These are phyloP conservation scores for Kodamaea arcana DNA, from an alignment of 1,139 yeast genomes.

Conservation along the genomic window DNA sequence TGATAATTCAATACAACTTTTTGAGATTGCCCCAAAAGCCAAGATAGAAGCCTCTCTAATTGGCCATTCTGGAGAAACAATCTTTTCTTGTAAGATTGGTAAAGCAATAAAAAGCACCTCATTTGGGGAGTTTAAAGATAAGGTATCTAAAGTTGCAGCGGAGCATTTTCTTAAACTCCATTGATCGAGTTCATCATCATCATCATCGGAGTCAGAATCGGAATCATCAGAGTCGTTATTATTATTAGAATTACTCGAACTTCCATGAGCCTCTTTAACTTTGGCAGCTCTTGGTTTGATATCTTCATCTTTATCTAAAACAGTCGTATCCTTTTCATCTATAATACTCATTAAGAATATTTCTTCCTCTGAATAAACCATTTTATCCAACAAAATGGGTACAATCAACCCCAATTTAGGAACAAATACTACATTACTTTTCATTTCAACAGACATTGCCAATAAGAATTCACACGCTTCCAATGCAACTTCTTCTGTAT, in stretches of 20 bases:
- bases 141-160: slow-evolving; percentile 85
- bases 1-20: slow-evolving; percentile 75
- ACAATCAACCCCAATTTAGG: slow-evolving; percentile 60
- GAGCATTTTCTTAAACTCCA: slow-evolving; percentile 94
- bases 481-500: slow-evolving; percentile 68
- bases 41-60: slow-evolving; percentile 88
- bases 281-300: slow-evolving; percentile 75
- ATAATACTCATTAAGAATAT: slow-evolving; percentile 63
- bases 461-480: slow-evolving; percentile 93
- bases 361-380: slow-evolving; percentile 88
- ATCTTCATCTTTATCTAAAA: slow-evolving; percentile 83
- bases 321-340: slow-evolving; percentile 62
- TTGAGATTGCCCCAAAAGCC: slow-evolving; percentile 93
- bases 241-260: slow-evolving; percentile 17
- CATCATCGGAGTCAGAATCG: slow-evolving; percentile 64
- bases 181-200: slow-evolving; percentile 57
- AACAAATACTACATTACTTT: slow-evolving; percentile 37
- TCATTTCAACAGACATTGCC: slow-evolving; percentile 51
- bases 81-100: slow-evolving; percentile 71
- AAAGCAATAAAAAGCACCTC: slow-evolving; percentile 64
- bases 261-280: slow-evolving; percentile 57
- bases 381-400: slow-evolving; percentile 72
- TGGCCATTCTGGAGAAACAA: slow-evolving; percentile 75
- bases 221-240: slow-evolving; percentile 42
- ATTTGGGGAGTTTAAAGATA: slow-evolving; percentile 66